A percentile compares a stretch with the other conserved stretches of the same genome.
phyloP scores from a whole-genome alignment of 495 filamentous ascomycete genomes.

The Lophium mytilinum region DNA sequence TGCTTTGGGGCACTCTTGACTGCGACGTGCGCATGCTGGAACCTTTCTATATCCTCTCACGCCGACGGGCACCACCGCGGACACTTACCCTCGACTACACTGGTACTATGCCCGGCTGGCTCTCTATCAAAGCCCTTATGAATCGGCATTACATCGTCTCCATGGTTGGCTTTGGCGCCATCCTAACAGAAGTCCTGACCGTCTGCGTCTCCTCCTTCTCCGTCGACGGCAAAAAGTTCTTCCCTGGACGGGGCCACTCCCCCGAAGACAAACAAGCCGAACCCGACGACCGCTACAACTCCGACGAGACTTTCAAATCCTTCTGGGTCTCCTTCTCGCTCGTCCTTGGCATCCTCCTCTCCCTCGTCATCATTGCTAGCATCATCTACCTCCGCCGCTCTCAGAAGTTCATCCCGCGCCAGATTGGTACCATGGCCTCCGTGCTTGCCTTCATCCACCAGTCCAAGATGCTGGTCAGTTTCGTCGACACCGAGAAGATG shows the following conservation, averaged over 20 bases:
- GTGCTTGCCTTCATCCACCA: slow-evolving; percentile 68
- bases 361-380: slow-evolving; percentile 44
- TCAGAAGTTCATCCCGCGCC: slow-evolving; percentile 58
- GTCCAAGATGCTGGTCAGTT: slow-evolving; percentile 63
- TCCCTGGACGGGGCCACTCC: slow-evolving; percentile 22
- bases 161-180: slow-evolving; percentile 51
- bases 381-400: slow-evolving; percentile 49
- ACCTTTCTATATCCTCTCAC: slow-evolving; percentile 61
- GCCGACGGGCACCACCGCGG: slow-evolving; percentile 52
- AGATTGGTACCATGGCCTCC: slow-evolving; percentile 63
- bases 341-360: slow-evolving; percentile 49
- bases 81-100: slow-evolving; percentile 66
- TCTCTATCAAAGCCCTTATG: slow-evolving; percentile 50
- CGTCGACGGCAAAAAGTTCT: slow-evolving; percentile 49
- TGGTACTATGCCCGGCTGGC: slow-evolving; percentile 56
- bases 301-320: slow-evolving; percentile 52
- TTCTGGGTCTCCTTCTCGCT: slow-evolving; percentile 54
- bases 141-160: slow-evolving; percentile 58
- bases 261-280: slow-evolving; percentile 8
- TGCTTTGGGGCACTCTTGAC: slow-evolving; percentile 62
- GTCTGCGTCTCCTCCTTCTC: slow-evolving; percentile 56
- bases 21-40: slow-evolving; percentile 65
- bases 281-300: slow-evolving; percentile 33
- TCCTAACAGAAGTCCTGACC: slow-evolving; percentile 60
- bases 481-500: slow-evolving; percentile 56